phyloP scores from a whole-genome alignment of 225 moss, liverwort and hornwort genomes.

The Anthoceros angustus region DNA sequence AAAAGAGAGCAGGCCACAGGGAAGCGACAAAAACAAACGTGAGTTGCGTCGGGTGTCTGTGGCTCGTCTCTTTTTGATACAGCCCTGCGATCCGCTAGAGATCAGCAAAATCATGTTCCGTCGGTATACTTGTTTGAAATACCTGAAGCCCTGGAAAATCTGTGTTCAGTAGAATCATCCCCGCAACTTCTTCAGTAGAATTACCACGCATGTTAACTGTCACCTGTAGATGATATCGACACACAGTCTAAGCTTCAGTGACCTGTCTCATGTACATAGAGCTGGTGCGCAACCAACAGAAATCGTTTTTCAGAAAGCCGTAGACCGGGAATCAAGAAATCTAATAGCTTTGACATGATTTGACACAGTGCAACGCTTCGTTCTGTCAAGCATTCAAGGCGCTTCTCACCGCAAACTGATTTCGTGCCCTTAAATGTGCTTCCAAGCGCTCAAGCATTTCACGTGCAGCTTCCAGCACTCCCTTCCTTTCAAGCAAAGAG shows the following conservation, averaged over 20 bases:
- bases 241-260: no score
- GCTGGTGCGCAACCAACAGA: no score
- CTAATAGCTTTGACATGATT: neutral
- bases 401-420: slow-evolving; percentile 60
- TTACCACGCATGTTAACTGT: slow-evolving; percentile 81
- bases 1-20: neutral
- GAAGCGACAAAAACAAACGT: neutral
- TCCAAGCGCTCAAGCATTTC: slow-evolving; percentile 98
- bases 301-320: no score
- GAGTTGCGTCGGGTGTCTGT: no score
- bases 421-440: slow-evolving; percentile 79
- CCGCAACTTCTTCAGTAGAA: slow-evolving; percentile 70
- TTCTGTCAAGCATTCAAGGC: neutral
- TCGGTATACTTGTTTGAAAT: neutral
- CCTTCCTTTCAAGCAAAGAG: slow-evolving; percentile 53
- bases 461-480: slow-evolving; percentile 59
- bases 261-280: no score
- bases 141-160: slow-evolving; percentile 67
- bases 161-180: slow-evolving; percentile 32
- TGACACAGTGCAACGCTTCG: neutral
- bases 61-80: no score
- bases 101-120: no score
- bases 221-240: slow-evolving; percentile 22
- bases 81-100: no score
- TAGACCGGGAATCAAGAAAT: no score